Evolutionary conservation across 148 eudicot genomes (phyloP), one percentile per base, ranked within the genome.

Genomic region (Vaccinium darrowii): DNA sequence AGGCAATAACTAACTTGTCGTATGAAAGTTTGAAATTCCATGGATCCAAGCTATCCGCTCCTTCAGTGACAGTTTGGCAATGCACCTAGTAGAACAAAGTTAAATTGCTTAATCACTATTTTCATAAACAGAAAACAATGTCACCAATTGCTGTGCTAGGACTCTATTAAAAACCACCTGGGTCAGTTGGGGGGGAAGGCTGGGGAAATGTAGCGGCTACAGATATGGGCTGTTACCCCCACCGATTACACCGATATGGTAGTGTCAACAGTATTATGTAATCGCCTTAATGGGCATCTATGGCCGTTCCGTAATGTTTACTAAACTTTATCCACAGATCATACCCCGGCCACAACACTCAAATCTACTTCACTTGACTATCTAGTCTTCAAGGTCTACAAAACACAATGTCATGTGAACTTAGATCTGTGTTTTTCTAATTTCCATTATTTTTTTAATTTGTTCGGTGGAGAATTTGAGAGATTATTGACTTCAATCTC

Each of bases 1-100:
- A 88, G 9, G 98, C 99, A 81, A 97, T 90, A n/a, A 97, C 91
- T 86, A 97, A 80, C 89, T 97, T 95, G 93, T 97, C 99, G 76
- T 97, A 97, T 5, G 98, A 76, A 56, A 97, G 78, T 81, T 89
- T 90, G 86, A 97, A 97, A 84, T 91, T 87, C 98, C 99, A 90
- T 5, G 99, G 96, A 10, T 92, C 89, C 86, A 94, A 73, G 30
- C 88, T 84, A 30, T 88, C 89, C 18, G 84, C 74, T 84, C 95
- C 97, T 62, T 97, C 92, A 19, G 98, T 95, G 27, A 87, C 89
- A 15, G 95, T 91, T 89, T 92, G 91, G 62, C 99, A 97, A 67
- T 91, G 91, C 83, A 97, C 90, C 99, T 97, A 86, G 39, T 56
- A 83, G 25, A 81, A 78, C 19, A 77, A 39, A 86, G 30, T 52